Conservation (phyloP, 306 rosid genomes). For the Quercus variabilis region DNA sequence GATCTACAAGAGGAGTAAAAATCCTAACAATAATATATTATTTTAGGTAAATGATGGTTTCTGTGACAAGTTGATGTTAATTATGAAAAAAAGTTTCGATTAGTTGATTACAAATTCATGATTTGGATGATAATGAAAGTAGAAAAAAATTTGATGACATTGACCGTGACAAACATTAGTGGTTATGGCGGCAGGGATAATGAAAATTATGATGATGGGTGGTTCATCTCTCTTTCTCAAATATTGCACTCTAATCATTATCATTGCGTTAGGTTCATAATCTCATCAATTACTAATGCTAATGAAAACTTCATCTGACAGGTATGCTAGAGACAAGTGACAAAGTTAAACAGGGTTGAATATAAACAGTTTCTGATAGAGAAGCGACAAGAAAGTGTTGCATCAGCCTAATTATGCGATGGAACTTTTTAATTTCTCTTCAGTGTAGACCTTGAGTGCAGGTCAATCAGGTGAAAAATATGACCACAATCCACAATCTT, state of each 20-base stretch:
- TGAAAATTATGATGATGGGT: not conserved
- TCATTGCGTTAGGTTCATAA: not conserved
- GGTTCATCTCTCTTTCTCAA: not conserved
- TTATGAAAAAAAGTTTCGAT: not conserved
- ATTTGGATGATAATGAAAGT: not conserved
- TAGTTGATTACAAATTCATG: not conserved
- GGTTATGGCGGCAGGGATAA: too few species aligned
- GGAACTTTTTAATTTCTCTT: not conserved
- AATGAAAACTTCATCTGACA: not conserved
- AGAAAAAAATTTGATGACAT: not conserved
- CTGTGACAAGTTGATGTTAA: not conserved
- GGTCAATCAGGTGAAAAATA: not conserved
- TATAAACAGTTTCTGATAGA: not conserved
- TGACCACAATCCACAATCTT: not conserved
- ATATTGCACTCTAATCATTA: conserved; percentile 9
- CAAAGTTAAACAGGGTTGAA: too few species aligned
- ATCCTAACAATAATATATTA: not conserved
- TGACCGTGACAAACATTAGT: not conserved
- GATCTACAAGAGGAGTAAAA: not conserved
- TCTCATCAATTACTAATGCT: not conserved
- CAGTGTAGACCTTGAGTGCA: not conserved
- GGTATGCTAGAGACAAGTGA: not conserved
- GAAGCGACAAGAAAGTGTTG: not conserved
- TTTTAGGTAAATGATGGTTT: not conserved
- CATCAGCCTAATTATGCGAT: not conserved